These are phyloP conservation scores for Allium fistulosum DNA, from an alignment of 106 monocot genomes.

Conservation along the genomic window DNA sequence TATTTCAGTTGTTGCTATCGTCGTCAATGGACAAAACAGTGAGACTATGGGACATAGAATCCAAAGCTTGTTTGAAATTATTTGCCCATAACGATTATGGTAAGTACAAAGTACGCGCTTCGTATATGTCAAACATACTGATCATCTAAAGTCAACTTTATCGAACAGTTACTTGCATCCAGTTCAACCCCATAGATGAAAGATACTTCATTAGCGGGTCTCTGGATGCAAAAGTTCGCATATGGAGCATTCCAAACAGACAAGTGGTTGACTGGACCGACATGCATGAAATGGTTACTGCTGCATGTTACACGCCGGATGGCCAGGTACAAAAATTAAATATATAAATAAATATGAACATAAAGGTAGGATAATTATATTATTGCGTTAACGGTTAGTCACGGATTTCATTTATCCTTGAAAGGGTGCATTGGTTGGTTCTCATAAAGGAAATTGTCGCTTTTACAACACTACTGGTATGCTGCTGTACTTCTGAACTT, in stretches of 20 bases:
- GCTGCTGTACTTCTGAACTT: background rate
- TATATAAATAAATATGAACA: background rate
- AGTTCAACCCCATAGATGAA: conserved; percentile 95
- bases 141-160: background rate
- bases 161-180: conserved; percentile 77
- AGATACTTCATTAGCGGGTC: conserved; percentile 96
- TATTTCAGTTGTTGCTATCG: conserved; percentile 33
- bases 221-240: conserved; percentile 88
- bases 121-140: background rate
- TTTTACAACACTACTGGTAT: conserved; percentile 74
- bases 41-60: conserved; percentile 52
- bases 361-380: conserved; percentile 7
- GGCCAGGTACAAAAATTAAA: conserved; percentile 49
- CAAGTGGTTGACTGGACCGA: conserved; percentile 89
- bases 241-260: conserved; percentile 87
- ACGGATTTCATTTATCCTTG: conserved; percentile 13
- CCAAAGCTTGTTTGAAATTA: conserved; percentile 34
- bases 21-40: conserved; percentile 66
- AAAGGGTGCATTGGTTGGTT: conserved; percentile 89
- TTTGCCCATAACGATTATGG: conserved; percentile 77
- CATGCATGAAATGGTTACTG: conserved; percentile 91
- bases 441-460: conserved; percentile 85
- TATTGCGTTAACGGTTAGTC: conserved; percentile 12
- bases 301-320: conserved; percentile 84
- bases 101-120: conserved; percentile 9